Conservation (phyloP, 768 basidiomycete genomes). For the Coprinellus micaceus region DNA sequence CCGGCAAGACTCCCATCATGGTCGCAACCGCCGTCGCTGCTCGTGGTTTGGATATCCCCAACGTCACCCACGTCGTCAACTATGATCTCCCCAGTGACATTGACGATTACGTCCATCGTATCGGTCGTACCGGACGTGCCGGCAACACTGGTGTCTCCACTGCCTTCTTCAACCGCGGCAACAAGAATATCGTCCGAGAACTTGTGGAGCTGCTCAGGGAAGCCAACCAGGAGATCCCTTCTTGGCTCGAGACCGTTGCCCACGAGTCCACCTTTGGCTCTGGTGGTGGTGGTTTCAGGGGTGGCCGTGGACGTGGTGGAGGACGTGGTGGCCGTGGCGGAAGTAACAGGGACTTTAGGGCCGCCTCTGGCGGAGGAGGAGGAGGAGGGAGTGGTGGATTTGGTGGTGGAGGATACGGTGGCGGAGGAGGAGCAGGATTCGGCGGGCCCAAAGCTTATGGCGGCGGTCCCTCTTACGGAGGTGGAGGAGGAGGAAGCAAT, state of each 20-base stretch:
- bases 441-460: constrained; percentile 6
- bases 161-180: constrained; percentile 93
- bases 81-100: constrained; percentile 98
- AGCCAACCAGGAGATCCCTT: constrained; percentile 92
- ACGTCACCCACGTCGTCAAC: constrained; percentile 98
- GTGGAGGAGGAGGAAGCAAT: constrained; percentile 25
- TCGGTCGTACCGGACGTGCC: constrained; percentile 97
- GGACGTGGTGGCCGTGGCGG: constrained; percentile 51
- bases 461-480: constrained; percentile 12
- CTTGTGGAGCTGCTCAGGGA: constrained; percentile 91
- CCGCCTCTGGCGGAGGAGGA: constrained; percentile 25
- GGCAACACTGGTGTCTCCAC: constrained; percentile 96
- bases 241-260: constrained; percentile 85
- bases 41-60: constrained; percentile 98
- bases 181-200: constrained; percentile 89
- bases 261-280: constrained; percentile 80
- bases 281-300: constrained; percentile 45
- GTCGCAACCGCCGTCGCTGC: constrained; percentile 99
- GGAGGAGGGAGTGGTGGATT: constrained; percentile 30
- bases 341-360: constrained; percentile 47
- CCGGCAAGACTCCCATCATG: constrained; percentile 90
- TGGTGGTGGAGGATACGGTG: constrained; percentile 28
- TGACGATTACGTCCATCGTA: constrained; percentile 98
- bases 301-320: constrained; percentile 59
- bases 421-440: constrained; percentile 22